Base-by-base conservation (phyloP, 2,329 filamentous ascomycete species). In the Dactylellina cionopaga region DNA sequence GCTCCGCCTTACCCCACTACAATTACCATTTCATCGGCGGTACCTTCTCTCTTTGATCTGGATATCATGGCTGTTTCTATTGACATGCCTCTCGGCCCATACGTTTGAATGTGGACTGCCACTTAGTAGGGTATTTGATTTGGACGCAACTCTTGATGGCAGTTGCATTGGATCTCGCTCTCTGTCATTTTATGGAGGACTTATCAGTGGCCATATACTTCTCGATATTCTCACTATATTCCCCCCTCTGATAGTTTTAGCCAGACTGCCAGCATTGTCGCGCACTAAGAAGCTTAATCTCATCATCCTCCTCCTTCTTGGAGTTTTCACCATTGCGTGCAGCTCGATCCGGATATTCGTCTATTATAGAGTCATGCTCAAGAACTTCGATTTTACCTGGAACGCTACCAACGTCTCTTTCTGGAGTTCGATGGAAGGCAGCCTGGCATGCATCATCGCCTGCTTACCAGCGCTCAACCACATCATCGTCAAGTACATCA, bases 391-490 rank as follows among this genome's bases (percentile, higher is more conserved):
- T 49, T 54, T 70, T 19, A 70, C 65, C 13, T 56, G 65, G 65
- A 70, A 60, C 11, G 56, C 47, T 10, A 56, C 46, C 19, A 47
- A 31, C n/a, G 56, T 63, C 33, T 33, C 52, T 3, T 70, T 70
- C 41, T 70, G 56, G 55, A 56, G 65, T 24, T 55, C 37, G 19
- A 24, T 70, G 7, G 65, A 70, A 27, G 51, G 65, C 29, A 24
- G 37, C 19, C 31, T 70, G 6, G 65, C 65, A 11, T 58, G 52
- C 33, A 44, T 59, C 9, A 63, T 70, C 13, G 65, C 65, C n/a
- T 62, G 65, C 15, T 22, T 70, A 33, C 65, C 65, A 2, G 65
- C 65, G 1, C 49, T 70, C n/a, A 70, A 70, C 15, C 65, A 70
- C 33, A 22, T 58, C 24, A 56, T 59, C 19, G 29, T 68, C 24